A percentile compares a stretch with the other conserved stretches of the same genome.
phyloP scores from a whole-genome alignment of 2,329 filamentous ascomycete genomes.

The Pleurostoma richardsiae region DNA sequence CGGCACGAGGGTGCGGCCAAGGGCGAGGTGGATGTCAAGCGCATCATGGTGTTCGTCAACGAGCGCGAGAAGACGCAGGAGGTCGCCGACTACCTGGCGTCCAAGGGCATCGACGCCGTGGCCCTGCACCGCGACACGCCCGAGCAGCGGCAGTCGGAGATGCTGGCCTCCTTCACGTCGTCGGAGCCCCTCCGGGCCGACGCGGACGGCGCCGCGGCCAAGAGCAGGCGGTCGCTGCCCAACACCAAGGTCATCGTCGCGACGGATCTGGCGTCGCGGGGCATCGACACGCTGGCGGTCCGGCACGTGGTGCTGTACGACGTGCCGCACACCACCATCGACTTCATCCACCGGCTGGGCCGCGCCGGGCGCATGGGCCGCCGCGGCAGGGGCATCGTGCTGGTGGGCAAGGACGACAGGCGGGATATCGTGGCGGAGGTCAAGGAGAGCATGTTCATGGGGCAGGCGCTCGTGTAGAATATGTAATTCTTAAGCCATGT shows the following conservation, averaged over 20 bases:
- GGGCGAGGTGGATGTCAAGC: conserved; percentile 63
- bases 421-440: conserved; percentile 90
- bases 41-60: conserved; percentile 94
- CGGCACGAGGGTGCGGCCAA: conserved; percentile 51
- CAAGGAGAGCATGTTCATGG: conserved; percentile 81
- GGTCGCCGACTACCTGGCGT: conserved; percentile 70
- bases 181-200: conserved; percentile 32
- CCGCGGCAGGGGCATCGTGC: conserved; percentile 80
- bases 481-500: background rate
- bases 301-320: conserved; percentile 91
- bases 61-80: conserved; percentile 85
- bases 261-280: conserved; percentile 86
- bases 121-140: conserved; percentile 81
- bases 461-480: conserved; percentile 66
- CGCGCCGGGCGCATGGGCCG: conserved; percentile 89
- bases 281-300: conserved; percentile 90
- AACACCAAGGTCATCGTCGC: conserved; percentile 91
- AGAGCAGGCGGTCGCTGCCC: conserved; percentile 46
- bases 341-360: conserved; percentile 95
- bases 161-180: conserved; percentile 69
- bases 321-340: conserved; percentile 95
- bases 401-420: conserved; percentile 85
- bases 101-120: conserved; percentile 84
- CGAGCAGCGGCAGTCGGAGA: conserved; percentile 71
- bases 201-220: conserved; percentile 15